Evolutionary conservation across 176 grass and related monocot genomes (phyloP), one percentile per base, ranked within the genome.

Genomic region (Alopecurus myosuroides): DNA sequence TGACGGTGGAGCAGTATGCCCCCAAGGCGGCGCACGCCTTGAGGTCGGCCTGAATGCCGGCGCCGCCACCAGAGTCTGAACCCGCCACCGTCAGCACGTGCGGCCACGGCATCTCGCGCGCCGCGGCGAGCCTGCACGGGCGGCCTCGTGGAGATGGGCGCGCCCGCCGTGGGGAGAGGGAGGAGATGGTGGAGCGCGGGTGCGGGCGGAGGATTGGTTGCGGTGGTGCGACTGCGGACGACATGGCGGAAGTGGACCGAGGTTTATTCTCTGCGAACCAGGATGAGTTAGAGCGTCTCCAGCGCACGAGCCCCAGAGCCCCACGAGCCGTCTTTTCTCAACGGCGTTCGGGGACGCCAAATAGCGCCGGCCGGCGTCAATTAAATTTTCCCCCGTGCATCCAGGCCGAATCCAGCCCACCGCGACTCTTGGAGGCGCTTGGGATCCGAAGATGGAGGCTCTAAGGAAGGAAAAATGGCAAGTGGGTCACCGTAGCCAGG

Each of bases 41-140:
- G 87, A 98, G 87, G 84, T 98, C 97, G 12, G 93, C 93, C 86
- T 99, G 91, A 77, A 95, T 79, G 17, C 93, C 97, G 39, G 97
- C 97, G 48, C 97, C 93, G 44, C 70, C 97, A 50, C 97, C 88
- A 70, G 93, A 99, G 65, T 96, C 97, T 35, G 93, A 96, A 17
- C 93, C 93, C n/a, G 93, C 91, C 37, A 94, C 97, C 7, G 93
- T 94, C 50, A 98, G 89, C 78, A 98, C 93, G 64, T 95, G 97
- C 67, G 91, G 86, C 86, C 70, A 93, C 57, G 77, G 84, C 63
- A 84, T 48, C 35, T 74, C 73, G 48, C 40, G 72, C 17, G 77
- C 48, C 20, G 22, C 23, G 19, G 48, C 39, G 83, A 76, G 37
- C 29, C 74, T 58, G 48, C 76, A 31, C 44, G 22, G 31, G 26